Percentiles rank a stretch among this genome's conserved stretches.
These are phyloP conservation scores for Pyrus hybrid DNA, from an alignment of 331 rosid species.

Conservation along the genomic window DNA sequence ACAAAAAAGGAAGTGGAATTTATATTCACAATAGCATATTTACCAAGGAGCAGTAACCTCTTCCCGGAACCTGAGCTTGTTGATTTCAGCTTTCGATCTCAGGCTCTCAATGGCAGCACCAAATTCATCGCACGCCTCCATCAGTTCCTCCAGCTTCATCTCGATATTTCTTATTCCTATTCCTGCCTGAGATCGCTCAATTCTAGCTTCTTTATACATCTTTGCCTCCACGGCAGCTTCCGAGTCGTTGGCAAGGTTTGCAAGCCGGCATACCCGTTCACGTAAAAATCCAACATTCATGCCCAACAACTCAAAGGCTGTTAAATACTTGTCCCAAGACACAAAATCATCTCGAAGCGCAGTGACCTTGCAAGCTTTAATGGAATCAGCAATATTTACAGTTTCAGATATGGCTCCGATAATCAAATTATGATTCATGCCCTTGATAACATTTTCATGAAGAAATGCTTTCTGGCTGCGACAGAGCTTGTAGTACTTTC, in stretches of 20 bases:
- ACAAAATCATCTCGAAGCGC: slow-evolving; percentile 42
- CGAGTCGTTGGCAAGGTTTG: slow-evolving; percentile 47
- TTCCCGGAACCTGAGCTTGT: slow-evolving; percentile 37
- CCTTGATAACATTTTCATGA: slow-evolving; percentile 54
- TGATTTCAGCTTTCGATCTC: slow-evolving; percentile 44
- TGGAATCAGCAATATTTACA: slow-evolving; percentile 46
- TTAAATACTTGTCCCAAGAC: slow-evolving; percentile 64
- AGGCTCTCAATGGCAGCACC: slow-evolving; percentile 51
- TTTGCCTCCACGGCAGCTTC: slow-evolving; percentile 31
- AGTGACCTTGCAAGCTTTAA: slow-evolving; percentile 37
- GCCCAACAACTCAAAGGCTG: slow-evolving; percentile 61
- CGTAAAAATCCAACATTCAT: slow-evolving; percentile 73
- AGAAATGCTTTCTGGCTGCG: slow-evolving; percentile 59
- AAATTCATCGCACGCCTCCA: slow-evolving; percentile 55
- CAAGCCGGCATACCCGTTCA: slow-evolving; percentile 36
- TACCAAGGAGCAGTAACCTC: slow-evolving; percentile 61
- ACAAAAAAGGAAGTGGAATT: background rate
- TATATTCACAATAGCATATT: slow-evolving; percentile 8
- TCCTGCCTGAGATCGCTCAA: slow-evolving; percentile 33
- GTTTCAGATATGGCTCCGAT: slow-evolving; percentile 52
- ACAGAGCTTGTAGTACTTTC: slow-evolving; percentile 69
- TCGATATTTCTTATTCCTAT: slow-evolving; percentile 54
- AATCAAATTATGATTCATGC: slow-evolving; percentile 34
- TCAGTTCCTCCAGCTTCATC: slow-evolving; percentile 56
- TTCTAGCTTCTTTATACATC: slow-evolving; percentile 30